A percentile compares a stretch with the other conserved stretches of the same genome.
Conservation (phyloP, 2,329 filamentous ascomycete species). For the Arthrobotrys sphaeroides region DNA sequence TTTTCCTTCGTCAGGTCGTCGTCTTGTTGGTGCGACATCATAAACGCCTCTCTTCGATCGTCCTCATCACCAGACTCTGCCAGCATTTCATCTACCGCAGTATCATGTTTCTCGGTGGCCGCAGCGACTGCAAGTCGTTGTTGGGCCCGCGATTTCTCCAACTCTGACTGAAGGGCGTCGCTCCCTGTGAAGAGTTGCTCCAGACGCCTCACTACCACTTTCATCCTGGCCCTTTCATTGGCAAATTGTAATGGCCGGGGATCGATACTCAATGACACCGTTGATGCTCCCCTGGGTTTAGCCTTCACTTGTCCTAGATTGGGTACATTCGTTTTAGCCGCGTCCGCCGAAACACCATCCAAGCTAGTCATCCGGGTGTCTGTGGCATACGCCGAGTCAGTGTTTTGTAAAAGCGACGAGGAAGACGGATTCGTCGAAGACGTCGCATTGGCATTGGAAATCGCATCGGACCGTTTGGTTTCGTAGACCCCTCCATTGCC, state of each 20-base stretch:
- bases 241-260: constrained; percentile 57
- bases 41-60: constrained; percentile 62
- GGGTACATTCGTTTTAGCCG: neutral
- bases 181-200: constrained; percentile 84
- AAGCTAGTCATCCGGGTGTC: constrained; percentile 60
- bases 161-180: constrained; percentile 62
- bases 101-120: constrained; percentile 60
- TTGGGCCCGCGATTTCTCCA: constrained; percentile 59
- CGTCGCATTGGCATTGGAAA: constrained; percentile 65
- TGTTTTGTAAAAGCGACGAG: constrained; percentile 48
- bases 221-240: constrained; percentile 76
- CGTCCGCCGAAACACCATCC: constrained; percentile 27
- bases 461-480: constrained; percentile 42
- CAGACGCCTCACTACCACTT: constrained; percentile 76
- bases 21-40: constrained; percentile 58
- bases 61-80: constrained; percentile 57
- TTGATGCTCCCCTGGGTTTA: neutral
- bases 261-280: neutral
- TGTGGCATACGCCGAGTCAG: constrained; percentile 72
- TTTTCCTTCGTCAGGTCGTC: constrained; percentile 52
- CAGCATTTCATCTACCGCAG: constrained; percentile 46
- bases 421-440: constrained; percentile 57
- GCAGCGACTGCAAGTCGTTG: constrained; percentile 65
- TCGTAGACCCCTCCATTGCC: constrained; percentile 56
- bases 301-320: neutral